These are phyloP conservation scores for Mycena epipterygia DNA, from an alignment of 768 basidiomycete genomes.

Conservation along the genomic window DNA sequence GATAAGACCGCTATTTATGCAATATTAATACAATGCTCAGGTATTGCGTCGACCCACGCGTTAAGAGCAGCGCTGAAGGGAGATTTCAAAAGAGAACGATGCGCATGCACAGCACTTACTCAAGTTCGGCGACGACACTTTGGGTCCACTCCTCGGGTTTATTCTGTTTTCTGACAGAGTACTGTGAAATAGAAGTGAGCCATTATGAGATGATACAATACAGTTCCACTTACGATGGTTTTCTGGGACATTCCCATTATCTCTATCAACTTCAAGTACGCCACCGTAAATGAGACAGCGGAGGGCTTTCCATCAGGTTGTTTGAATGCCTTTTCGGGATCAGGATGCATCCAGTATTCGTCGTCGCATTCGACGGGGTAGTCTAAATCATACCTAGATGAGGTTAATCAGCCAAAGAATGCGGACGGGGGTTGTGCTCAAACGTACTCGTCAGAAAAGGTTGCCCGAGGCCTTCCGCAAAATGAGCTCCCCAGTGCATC, in stretches of 20 bases:
- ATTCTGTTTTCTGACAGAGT: conserved; percentile 61
- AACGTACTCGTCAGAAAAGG: conserved; percentile 70
- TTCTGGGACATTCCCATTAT: conserved; percentile 73
- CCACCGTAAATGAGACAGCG: conserved; percentile 63
- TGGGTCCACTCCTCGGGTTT: conserved; percentile 61
- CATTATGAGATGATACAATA: neutral
- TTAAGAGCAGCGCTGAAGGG: conserved; percentile 61
- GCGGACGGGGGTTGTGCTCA: neutral
- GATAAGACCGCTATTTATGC: neutral
- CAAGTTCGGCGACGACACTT: conserved; percentile 64
- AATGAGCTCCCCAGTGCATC: conserved; percentile 47
- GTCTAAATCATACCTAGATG: conserved; percentile 71
- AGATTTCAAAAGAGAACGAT: neutral
- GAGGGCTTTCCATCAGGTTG: conserved; percentile 75
- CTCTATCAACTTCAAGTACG: conserved; percentile 66
- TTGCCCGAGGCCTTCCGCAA: conserved; percentile 69
- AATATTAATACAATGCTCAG: conserved; percentile 60
- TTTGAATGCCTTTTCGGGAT: conserved; percentile 63
- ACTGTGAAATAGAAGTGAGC: conserved; percentile 51
- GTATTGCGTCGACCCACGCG: conserved; percentile 74
- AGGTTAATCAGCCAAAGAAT: neutral
- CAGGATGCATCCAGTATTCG: conserved; percentile 60
- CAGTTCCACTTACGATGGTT: conserved; percentile 62
- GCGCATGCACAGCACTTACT: conserved; percentile 41
- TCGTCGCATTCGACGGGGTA: conserved; percentile 71